These are phyloP conservation scores for Xylaria cubensis DNA, from an alignment of 495 filamentous ascomycete species.

Conservation along the genomic window DNA sequence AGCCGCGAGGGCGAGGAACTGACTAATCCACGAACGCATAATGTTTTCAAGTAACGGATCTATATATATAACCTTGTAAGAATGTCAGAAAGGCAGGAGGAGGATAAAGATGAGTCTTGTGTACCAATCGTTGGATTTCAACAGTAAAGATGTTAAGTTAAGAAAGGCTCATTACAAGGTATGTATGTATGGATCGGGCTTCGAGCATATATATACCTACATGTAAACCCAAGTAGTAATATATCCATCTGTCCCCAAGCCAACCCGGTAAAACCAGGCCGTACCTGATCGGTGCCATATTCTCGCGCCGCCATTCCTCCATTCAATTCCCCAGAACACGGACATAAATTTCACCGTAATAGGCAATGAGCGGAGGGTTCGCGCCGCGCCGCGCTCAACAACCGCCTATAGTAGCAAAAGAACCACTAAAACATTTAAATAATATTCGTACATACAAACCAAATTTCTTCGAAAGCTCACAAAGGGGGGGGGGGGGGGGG, in stretches of 20 bases:
- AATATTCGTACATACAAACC: neutral
- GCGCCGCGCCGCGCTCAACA: neutral
- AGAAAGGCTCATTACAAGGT: neutral
- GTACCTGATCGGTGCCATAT: neutral
- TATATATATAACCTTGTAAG: too few species aligned
- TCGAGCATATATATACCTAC: neutral
- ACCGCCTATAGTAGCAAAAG: neutral
- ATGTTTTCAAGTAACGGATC: neutral
- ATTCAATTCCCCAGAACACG: neutral
- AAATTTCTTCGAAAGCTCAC: neutral
- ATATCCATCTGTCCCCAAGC: neutral
- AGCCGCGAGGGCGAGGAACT: conserved; percentile 28
- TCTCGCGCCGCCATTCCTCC: neutral
- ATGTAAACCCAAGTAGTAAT: neutral
- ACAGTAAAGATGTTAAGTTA: neutral
- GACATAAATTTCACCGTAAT: neutral
- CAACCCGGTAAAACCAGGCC: neutral
- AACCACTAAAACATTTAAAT: neutral
- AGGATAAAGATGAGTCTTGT: too few species aligned
- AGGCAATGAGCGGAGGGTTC: conserved; percentile 10
- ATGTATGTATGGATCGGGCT: neutral
- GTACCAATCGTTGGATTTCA: neutral
- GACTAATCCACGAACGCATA: conserved; percentile 29
- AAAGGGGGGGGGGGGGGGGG: too few species aligned
- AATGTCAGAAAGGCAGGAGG: too few species aligned